phyloP scores from a whole-genome alignment of 495 filamentous ascomycete species.

The Daldinia caldariorum region DNA sequence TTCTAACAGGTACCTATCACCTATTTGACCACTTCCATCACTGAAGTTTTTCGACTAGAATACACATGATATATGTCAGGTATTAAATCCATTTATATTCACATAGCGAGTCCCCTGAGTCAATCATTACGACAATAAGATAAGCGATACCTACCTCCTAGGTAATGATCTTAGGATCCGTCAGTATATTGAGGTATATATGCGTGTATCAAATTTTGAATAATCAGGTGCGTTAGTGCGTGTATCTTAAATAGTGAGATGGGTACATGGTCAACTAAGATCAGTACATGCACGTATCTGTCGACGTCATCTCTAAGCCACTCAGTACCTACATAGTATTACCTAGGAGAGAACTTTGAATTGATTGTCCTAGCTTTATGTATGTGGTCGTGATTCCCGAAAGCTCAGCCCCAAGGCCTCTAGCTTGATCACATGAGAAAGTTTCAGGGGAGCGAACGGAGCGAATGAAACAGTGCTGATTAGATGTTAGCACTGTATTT shows the following conservation, averaged over 20 bases:
- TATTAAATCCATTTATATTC: background rate
- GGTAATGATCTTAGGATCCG: background rate
- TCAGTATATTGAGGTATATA: background rate
- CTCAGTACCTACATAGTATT: slow-evolving; percentile 12
- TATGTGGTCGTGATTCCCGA: slow-evolving; percentile 15
- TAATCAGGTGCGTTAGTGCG: background rate
- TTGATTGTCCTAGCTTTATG: slow-evolving; percentile 10
- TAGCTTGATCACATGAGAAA: slow-evolving; percentile 23
- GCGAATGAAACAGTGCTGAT: background rate
- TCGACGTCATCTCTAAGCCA: slow-evolving; percentile 37
- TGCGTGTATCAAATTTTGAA: too few relatives aligned
- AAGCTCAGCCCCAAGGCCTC: slow-evolving; percentile 26
- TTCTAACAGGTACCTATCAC: background rate
- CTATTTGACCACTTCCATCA: too few relatives aligned
- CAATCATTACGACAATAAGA: background rate
- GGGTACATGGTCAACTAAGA: slow-evolving; percentile 13
- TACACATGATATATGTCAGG: too few relatives aligned
- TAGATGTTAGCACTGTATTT: slow-evolving; percentile 17
- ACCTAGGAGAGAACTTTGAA: slow-evolving; percentile 8
- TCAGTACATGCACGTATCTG: background rate
- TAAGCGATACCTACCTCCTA: background rate
- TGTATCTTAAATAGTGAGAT: slow-evolving; percentile 8
- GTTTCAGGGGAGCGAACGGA: background rate
- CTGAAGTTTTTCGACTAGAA: too few relatives aligned
- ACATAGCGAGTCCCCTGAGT: background rate